These are phyloP conservation scores for Zasmidium angulare DNA, from an alignment of 2,329 filamentous ascomycete species.

Conservation along the genomic window DNA sequence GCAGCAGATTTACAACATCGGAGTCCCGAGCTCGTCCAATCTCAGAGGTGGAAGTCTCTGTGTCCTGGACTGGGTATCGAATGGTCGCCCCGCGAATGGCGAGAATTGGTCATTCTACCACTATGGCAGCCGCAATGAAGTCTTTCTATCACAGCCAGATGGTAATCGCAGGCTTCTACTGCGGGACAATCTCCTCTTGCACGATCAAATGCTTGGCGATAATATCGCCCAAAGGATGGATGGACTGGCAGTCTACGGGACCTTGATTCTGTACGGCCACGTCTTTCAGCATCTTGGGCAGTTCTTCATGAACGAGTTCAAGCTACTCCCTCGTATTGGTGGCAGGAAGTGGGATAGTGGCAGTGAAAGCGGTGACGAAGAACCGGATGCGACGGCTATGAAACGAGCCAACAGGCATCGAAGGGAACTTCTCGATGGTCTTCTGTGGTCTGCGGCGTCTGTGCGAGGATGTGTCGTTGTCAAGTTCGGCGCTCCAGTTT, in stretches of 20 bases:
- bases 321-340: constrained; percentile 75
- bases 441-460: constrained; percentile 80
- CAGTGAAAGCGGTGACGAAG: constrained; percentile 32
- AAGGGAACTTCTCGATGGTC: constrained; percentile 58
- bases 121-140: constrained; percentile 84
- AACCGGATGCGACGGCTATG: constrained; percentile 39
- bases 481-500: constrained; percentile 80
- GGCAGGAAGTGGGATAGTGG: constrained; percentile 68
- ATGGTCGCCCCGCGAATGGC: constrained; percentile 78
- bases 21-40: constrained; percentile 10
- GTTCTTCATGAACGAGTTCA: constrained; percentile 80
- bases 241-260: constrained; percentile 75
- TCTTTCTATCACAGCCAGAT: constrained; percentile 59
- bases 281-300: constrained; percentile 64
- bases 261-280: constrained; percentile 76
- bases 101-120: constrained; percentile 82
- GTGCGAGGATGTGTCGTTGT: constrained; percentile 83
- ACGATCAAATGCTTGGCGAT: constrained; percentile 34
- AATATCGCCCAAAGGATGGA: constrained; percentile 62
- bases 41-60: constrained; percentile 58
- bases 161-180: constrained; percentile 63
- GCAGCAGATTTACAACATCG: constrained; percentile 69
- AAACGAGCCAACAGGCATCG: constrained; percentile 46
- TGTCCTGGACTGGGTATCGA: constrained; percentile 90
- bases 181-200: constrained; percentile 78